Percentiles rank a stretch among this genome's conserved stretches.
Evolutionary conservation across 768 basidiomycete genomes (phyloP).

Genomic region (Suillus bovinus): DNA sequence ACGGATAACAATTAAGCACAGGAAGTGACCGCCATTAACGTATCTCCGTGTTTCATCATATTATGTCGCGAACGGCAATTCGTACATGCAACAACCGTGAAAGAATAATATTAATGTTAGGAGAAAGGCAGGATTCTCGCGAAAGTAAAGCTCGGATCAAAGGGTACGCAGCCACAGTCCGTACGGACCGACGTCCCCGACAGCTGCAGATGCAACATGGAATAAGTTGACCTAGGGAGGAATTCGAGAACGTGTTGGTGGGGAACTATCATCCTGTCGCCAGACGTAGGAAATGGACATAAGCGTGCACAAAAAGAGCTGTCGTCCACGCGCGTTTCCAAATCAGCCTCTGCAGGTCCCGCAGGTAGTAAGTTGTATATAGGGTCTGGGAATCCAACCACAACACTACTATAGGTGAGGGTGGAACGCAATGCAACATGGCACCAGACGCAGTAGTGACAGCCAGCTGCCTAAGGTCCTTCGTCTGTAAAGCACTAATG

Average conservation of each 20-base stretch:
- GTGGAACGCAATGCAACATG: neutral
- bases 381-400: neutral
- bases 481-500: neutral
- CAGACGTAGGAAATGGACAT: neutral
- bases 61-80: neutral
- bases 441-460: neutral
- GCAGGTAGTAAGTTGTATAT: neutral
- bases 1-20: neutral
- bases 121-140: neutral
- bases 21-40: neutral
- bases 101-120: neutral
- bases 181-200: too few relatives aligned
- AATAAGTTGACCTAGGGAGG: neutral
- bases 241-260: neutral
- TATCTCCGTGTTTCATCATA: neutral
- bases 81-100: neutral
- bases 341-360: neutral
- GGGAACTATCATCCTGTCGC: neutral
- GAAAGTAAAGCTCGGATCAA: neutral
- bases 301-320: neutral
- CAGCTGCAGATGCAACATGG: neutral
- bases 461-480: too few relatives aligned
- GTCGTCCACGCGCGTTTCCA: neutral
- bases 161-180: neutral
- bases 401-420: neutral